phyloP scores from a whole-genome alignment of 805 yeast species.

The Saturnispora halmiae region DNA sequence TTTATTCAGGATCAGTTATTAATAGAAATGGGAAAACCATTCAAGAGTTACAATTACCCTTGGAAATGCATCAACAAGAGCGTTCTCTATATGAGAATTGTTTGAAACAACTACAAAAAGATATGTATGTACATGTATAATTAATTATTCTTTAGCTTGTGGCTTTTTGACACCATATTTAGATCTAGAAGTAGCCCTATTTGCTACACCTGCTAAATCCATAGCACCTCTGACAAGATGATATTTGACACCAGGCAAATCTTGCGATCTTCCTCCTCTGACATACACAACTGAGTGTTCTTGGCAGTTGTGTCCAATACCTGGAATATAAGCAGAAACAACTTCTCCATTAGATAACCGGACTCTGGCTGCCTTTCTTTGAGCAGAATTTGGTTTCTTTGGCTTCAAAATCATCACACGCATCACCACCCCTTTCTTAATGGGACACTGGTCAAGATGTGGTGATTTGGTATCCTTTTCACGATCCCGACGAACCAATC shows the following conservation, averaged over 20 bases:
- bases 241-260: conserved; percentile 96
- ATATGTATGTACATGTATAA: background rate
- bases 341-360: conserved; percentile 83
- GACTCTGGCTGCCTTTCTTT: conserved; percentile 93
- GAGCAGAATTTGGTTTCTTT: conserved; percentile 97
- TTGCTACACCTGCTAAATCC: conserved; percentile 92
- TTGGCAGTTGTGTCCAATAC: conserved; percentile 97
- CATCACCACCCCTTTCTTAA: conserved; percentile 85
- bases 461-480: conserved; percentile 56
- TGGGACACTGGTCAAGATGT: conserved; percentile 74
- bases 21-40: conserved; percentile 36
- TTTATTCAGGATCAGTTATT: conserved; percentile 40
- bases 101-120: conserved; percentile 33
- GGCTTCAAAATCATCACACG: conserved; percentile 95
- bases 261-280: conserved; percentile 98
- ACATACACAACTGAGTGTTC: conserved; percentile 95
- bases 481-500: conserved; percentile 28
- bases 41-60: conserved; percentile 28
- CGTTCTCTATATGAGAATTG: conserved; percentile 36
- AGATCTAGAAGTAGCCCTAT: conserved; percentile 80
- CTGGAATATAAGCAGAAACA: conserved; percentile 90
- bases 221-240: conserved; percentile 87
- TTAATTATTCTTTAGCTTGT: conserved; percentile 31
- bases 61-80: conserved; percentile 30
- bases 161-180: conserved; percentile 92